These are phyloP conservation scores for Eucalyptus paniculata DNA, from an alignment of 345 rosid genomes.

Conservation along the genomic window DNA sequence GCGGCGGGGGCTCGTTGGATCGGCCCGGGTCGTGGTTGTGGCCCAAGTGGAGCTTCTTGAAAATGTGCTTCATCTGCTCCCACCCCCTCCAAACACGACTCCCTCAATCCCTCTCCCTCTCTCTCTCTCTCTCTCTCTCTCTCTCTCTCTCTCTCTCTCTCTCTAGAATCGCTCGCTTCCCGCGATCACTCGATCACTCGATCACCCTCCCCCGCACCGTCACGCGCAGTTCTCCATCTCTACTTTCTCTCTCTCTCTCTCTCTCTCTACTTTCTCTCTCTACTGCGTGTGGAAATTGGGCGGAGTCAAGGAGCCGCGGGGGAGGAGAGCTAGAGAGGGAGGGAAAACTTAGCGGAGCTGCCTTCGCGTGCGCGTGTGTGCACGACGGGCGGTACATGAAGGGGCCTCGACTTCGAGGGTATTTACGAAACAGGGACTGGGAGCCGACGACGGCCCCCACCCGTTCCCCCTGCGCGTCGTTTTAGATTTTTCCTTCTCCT, in stretches of 20 bases:
- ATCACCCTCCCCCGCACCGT: background rate
- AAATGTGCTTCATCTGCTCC: conserved; percentile 74
- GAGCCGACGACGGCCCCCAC: background rate
- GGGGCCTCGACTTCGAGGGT: background rate
- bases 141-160: background rate
- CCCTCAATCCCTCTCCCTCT: background rate
- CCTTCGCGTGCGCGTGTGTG: background rate
- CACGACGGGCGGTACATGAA: background rate
- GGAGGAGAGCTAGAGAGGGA: background rate
- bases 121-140: background rate
- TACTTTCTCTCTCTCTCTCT: background rate
- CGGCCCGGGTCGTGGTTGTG: conserved; percentile 62
- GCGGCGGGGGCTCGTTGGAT: conserved; percentile 43
- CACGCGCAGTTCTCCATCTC: background rate
- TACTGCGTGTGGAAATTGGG: background rate
- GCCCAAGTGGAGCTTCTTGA: conserved; percentile 83
- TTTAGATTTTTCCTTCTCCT: background rate
- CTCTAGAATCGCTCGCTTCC: background rate
- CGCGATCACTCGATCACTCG: background rate
- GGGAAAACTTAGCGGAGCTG: conserved; percentile 19
- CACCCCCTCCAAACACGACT: background rate
- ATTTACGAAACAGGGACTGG: background rate
- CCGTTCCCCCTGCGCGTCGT: background rate
- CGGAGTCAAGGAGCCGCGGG: background rate
- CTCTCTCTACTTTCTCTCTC: background rate